Conservation (phyloP, 225 moss, liverwort and hornwort species). For the Anthoceros angustus region DNA sequence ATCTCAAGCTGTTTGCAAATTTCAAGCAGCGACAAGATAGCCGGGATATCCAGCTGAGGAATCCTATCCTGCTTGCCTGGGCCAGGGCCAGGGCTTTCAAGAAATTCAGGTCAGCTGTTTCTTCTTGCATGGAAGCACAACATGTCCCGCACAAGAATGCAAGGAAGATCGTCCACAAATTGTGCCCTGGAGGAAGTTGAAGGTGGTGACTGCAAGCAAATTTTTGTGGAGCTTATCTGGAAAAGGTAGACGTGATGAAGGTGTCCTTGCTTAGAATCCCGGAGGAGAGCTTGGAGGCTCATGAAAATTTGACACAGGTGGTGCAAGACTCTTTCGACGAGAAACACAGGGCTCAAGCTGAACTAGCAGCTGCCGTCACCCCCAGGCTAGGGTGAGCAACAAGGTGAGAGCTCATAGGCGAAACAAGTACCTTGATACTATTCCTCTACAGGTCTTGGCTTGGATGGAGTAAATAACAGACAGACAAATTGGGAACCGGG, state of each 20-base stretch:
- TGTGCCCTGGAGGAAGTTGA: no score
- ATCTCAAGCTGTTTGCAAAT: slow-evolving; percentile 22
- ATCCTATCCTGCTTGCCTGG: background rate
- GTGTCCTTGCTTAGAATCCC: no score
- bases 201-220: no score
- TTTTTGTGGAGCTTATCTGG: no score
- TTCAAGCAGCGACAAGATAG: background rate
- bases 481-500: no score
- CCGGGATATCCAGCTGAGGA: background rate
- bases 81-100: background rate
- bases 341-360: background rate
- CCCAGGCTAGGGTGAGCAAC: background rate
- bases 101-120: background rate
- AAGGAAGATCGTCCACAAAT: no score
- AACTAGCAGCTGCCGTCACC: background rate
- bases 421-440: background rate
- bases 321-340: background rate
- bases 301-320: background rate
- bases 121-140: no score
- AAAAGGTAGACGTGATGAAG: no score
- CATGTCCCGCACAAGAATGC: no score
- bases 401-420: background rate
- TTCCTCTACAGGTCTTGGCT: background rate
- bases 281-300: background rate
- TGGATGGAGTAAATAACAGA: no score